These are phyloP conservation scores for Thuja plicata DNA, from an alignment of 83 land plant genomes.

Conservation along the genomic window DNA sequence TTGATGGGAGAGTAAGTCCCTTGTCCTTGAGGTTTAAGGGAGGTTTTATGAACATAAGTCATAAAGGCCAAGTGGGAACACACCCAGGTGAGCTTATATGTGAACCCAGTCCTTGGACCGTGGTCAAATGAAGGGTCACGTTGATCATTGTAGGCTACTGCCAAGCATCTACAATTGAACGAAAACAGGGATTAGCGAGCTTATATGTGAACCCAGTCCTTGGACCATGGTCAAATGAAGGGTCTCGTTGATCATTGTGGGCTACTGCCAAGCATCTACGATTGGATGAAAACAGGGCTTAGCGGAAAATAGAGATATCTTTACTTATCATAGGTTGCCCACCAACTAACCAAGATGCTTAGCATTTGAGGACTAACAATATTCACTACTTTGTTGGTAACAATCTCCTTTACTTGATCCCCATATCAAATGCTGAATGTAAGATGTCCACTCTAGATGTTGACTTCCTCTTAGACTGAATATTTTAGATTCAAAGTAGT, in stretches of 20 bases:
- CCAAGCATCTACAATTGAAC: not conserved
- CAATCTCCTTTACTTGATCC: not conserved
- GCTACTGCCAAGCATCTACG: not conserved
- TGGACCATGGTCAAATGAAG: not conserved
- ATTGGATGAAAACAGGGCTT: not conserved
- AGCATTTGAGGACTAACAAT: not conserved
- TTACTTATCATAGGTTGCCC: not conserved
- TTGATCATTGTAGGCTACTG: not conserved
- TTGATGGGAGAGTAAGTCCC: too few species aligned
- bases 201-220: not conserved
- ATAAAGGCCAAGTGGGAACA: not conserved
- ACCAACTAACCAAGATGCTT: not conserved
- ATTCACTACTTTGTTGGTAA: not conserved
- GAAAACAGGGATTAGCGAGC: not conserved
- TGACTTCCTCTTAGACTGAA: not conserved
- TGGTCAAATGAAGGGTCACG: not conserved
- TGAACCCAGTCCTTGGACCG: not conserved
- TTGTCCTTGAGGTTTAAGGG: too few species aligned
- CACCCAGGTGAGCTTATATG: not conserved
- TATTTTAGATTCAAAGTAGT: not conserved
- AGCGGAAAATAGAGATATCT: not conserved
- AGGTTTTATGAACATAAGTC: not conserved
- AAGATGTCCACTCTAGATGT: not conserved
- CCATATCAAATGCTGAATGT: not conserved
- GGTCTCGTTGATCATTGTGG: not conserved